A percentile compares a stretch with the other conserved stretches of the same genome.
Evolutionary conservation across 2,329 filamentous ascomycete species (phyloP).

Genomic region (Emydomyces testavorans): DNA sequence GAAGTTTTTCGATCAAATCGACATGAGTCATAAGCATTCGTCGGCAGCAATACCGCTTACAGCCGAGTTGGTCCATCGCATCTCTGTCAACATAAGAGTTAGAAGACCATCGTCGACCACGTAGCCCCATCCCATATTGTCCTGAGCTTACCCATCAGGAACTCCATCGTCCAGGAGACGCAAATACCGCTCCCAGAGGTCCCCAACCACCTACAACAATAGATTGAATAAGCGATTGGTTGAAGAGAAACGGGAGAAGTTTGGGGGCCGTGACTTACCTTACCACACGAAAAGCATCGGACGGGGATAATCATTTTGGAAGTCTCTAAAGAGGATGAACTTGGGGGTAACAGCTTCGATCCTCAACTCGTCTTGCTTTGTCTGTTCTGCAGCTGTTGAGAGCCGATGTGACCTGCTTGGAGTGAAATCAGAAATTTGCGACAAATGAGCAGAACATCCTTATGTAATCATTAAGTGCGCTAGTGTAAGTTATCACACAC

Average conservation of each 20-base stretch:
- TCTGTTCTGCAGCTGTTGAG: too few relatives aligned
- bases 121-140: not conserved
- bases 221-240: slow-evolving; percentile 10
- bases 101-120: not conserved
- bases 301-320: slow-evolving; percentile 87
- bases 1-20: slow-evolving; percentile 93
- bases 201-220: slow-evolving; percentile 67
- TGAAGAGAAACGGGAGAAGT: not conserved
- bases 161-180: slow-evolving; percentile 70
- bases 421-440: too few relatives aligned
- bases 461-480: too few relatives aligned
- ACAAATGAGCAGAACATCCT: too few relatives aligned
- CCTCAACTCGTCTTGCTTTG: not conserved
- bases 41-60: slow-evolving; percentile 94
- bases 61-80: slow-evolving; percentile 87
- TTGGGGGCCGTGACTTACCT: slow-evolving; percentile 48
- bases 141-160: slow-evolving; percentile 54
- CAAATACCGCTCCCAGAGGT: slow-evolving; percentile 94
- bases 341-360: not conserved
- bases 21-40: slow-evolving; percentile 99
- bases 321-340: not conserved
- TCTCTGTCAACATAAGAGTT: slow-evolving; percentile 47
- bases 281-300: slow-evolving; percentile 97
- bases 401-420: too few relatives aligned
- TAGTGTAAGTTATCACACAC: too few relatives aligned